Conservation (phyloP, 345 rosid genomes). For the Eucalyptus erythrocorys region DNA sequence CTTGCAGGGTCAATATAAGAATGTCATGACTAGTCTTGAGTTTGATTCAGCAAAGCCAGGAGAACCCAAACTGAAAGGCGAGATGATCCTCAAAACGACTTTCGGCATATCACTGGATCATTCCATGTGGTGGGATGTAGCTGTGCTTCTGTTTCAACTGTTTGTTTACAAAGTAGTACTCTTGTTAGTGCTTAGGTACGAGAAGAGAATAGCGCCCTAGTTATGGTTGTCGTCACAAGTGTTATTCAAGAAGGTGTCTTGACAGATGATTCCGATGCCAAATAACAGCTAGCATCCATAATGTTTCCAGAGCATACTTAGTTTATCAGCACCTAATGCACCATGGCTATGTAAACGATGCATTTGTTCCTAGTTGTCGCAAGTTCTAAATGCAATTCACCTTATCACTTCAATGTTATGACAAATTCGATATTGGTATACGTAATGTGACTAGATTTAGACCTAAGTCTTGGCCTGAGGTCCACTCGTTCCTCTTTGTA, state of each 20-base stretch:
- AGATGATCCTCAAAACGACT: neutral
- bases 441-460: neutral
- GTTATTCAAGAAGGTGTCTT: neutral
- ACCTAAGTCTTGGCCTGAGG: neutral
- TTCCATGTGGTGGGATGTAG: slow-evolving; percentile 14
- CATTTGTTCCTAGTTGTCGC: too few relatives aligned
- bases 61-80: slow-evolving; percentile 3
- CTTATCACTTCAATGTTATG: too few relatives aligned
- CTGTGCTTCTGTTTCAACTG: slow-evolving; percentile 2
- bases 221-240: neutral
- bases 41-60: slow-evolving; percentile 5
- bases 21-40: slow-evolving; percentile 15
- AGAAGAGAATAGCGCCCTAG: neutral
- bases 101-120: neutral
- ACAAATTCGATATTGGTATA: neutral
- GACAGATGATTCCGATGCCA: neutral
- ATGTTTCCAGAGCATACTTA: neutral
- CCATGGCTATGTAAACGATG: too few relatives aligned
- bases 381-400: too few relatives aligned
- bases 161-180: neutral
- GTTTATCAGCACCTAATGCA: too few relatives aligned
- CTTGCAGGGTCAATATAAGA: slow-evolving; percentile 23
- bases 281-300: neutral
- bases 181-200: neutral
- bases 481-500: neutral